Base-by-base conservation (phyloP, 306 rosid genomes). In the Quercus mongolica region DNA sequence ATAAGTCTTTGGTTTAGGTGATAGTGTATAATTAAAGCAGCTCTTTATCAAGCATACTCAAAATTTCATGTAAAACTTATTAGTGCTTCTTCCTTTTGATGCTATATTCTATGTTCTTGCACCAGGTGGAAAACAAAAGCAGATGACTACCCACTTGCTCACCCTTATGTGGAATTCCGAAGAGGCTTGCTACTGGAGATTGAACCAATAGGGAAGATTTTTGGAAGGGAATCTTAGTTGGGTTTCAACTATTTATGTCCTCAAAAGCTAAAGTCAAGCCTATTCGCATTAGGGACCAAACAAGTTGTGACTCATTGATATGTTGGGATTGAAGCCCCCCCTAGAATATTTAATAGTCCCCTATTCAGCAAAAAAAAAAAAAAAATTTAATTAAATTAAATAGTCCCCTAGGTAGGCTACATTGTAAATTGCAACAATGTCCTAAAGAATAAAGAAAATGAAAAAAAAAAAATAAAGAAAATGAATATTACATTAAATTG, bases 121-220 rank as follows among this genome's bases (percentile, higher is more conserved):
- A 64, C 21, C 80, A 91, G 96, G 85, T 91, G 98, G 98, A 88
- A 87, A 85, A 86, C 84, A 23, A 81, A 76, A 79, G 31, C 55
- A 76, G 89, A 88, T 57, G 98, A 93, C 11, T 71, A 54, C 59
- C 98, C 97, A 28, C 79, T 93, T 65, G 93, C 98, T 88, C 80
- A 85, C 72, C 97, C 98, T 21, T 93, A 79, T 54, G 92, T 93
- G 57, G 85, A 85, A 62, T 93, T 93, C 85, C 71, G 64, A n/a
- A 30, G 71, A 69, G 98, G 88, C 56, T 61, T 93, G 77, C 38
- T 71, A 10, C 68, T 91, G 87, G 91, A 93, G 59, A 88, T 93
- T 84, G 80, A 86, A 70, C 89, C 85, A 58, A 51, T 63, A 1
- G 19, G 12, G 6, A 21, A 21, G 19, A 28, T 28, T 80, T 74